These are phyloP conservation scores for Iris macrosiphon DNA, from an alignment of 106 monocot species.

Conservation along the genomic window DNA sequence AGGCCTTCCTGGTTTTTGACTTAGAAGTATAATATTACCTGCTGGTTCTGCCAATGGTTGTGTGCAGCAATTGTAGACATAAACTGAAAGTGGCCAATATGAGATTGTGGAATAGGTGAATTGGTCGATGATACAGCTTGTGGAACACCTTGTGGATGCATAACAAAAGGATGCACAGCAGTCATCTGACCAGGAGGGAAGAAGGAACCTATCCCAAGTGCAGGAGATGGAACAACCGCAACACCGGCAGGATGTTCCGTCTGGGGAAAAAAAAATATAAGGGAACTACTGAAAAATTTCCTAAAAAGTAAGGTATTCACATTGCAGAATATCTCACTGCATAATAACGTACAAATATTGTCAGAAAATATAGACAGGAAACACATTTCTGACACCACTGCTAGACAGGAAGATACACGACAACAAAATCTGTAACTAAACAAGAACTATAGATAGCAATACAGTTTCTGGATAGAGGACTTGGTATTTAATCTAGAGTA, in stretches of 20 bases:
- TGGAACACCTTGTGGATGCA: constrained; percentile 64
- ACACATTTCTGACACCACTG: too few species aligned
- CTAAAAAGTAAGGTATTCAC: too few species aligned
- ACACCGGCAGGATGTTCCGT: constrained; percentile 30
- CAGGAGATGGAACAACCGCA: constrained; percentile 40
- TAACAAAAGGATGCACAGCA: constrained; percentile 59
- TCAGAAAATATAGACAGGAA: too few species aligned
- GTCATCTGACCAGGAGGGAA: constrained; percentile 49
- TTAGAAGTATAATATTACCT: constrained; percentile 29
- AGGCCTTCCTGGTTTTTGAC: background rate
- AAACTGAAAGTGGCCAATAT: constrained; percentile 39
- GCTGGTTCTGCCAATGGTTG: constrained; percentile 38
- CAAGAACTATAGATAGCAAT: too few species aligned
- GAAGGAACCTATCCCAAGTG: constrained; percentile 44
- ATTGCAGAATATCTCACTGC: too few species aligned
- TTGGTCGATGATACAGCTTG: constrained; percentile 42
- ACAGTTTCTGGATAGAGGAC: too few species aligned
- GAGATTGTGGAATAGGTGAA: constrained; percentile 37
- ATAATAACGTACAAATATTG: too few species aligned
- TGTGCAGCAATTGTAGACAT: constrained; percentile 20
- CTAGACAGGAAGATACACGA: too few species aligned
- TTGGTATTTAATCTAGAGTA: too few species aligned
- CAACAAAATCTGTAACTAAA: too few species aligned
- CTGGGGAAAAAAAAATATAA: constrained; percentile 32
- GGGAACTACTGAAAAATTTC: too few species aligned